Evolutionary conservation across 23 red algal genomes (phyloP).

Genomic region (Gracilaria gracilis): DNA sequence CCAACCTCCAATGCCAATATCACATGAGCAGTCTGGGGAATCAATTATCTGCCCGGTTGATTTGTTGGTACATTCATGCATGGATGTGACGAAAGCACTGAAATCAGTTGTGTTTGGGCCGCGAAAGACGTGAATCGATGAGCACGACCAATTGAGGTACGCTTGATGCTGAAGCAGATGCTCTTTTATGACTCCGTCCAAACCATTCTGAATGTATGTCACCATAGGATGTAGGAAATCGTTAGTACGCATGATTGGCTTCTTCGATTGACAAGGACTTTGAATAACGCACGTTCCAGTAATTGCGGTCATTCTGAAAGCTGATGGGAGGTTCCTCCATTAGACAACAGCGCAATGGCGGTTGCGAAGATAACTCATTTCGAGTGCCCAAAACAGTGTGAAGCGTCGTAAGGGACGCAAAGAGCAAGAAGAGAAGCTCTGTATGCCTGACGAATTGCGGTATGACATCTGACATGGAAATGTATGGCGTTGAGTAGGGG

Average conservation of each 20-base stretch:
- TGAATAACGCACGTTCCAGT: background rate
- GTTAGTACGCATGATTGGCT: too few species aligned
- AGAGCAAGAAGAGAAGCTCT: too few species aligned
- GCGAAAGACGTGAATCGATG: background rate
- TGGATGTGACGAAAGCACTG: background rate
- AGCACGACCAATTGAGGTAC: background rate
- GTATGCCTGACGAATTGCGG: too few species aligned
- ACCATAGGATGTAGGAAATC: too few species aligned
- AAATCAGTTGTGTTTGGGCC: background rate
- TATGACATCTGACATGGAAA: too few species aligned
- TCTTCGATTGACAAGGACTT: too few species aligned
- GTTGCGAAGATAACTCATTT: too few species aligned
- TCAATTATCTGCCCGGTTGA: background rate
- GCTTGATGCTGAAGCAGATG: background rate
- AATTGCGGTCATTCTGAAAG: background rate
- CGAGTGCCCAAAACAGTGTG: too few species aligned
- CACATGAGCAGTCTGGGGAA: slow-evolving; percentile 15
- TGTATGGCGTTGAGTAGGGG: too few species aligned
- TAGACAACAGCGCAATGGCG: background rate
- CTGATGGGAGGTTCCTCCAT: background rate
- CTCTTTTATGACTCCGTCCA: background rate
- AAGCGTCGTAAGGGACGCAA: too few species aligned
- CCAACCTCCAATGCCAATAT: slow-evolving; percentile 41
- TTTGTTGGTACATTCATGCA: background rate
- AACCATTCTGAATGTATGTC: background rate